These are phyloP conservation scores for Gnomoniopsis smithogilvyi DNA, from an alignment of 2,329 filamentous ascomycete species.

Conservation along the genomic window DNA sequence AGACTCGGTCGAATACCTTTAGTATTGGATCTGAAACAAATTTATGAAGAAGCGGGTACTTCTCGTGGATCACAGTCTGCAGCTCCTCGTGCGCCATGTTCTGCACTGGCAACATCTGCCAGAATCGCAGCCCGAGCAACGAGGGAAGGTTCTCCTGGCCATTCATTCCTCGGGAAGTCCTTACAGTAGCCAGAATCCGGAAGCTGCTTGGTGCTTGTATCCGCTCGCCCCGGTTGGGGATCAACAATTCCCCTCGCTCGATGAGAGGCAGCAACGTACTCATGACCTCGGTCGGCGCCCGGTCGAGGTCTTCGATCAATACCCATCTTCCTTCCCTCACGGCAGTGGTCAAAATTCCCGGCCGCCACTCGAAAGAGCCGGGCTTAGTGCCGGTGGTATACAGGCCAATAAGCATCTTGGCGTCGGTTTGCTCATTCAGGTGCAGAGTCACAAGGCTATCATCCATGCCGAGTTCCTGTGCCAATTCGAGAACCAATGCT, in stretches of 20 bases:
- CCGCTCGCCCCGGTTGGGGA: slow-evolving; percentile 83
- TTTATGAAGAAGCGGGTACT: slow-evolving; percentile 66
- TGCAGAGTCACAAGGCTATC: slow-evolving; percentile 88
- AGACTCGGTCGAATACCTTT: slow-evolving; percentile 54
- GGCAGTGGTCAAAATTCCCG: slow-evolving; percentile 90
- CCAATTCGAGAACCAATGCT: slow-evolving; percentile 76
- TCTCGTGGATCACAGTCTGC: slow-evolving; percentile 66
- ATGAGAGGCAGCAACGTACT: slow-evolving; percentile 90
- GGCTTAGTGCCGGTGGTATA: slow-evolving; percentile 87
- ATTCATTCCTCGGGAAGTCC: slow-evolving; percentile 68
- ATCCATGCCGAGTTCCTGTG: slow-evolving; percentile 73
- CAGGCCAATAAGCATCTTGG: slow-evolving; percentile 91
- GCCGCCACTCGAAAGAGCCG: slow-evolving; percentile 87
- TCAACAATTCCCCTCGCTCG: slow-evolving; percentile 84
- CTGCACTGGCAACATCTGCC: slow-evolving; percentile 72
- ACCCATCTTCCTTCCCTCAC: slow-evolving; percentile 95
- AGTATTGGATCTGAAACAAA: slow-evolving; percentile 55
- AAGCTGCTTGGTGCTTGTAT: slow-evolving; percentile 83
- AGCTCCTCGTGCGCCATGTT: slow-evolving; percentile 69
- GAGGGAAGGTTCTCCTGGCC: slow-evolving; percentile 65
- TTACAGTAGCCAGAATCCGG: slow-evolving; percentile 86
- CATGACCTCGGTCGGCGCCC: slow-evolving; percentile 91
- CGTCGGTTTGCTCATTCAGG: slow-evolving; percentile 96
- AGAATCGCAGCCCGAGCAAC: slow-evolving; percentile 81
- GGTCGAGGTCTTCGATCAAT: slow-evolving; percentile 92